Evolutionary conservation across 352 stramenopile genomes (phyloP), one percentile per base, ranked within the genome.

Genomic region (Pythium guiyangense): DNA sequence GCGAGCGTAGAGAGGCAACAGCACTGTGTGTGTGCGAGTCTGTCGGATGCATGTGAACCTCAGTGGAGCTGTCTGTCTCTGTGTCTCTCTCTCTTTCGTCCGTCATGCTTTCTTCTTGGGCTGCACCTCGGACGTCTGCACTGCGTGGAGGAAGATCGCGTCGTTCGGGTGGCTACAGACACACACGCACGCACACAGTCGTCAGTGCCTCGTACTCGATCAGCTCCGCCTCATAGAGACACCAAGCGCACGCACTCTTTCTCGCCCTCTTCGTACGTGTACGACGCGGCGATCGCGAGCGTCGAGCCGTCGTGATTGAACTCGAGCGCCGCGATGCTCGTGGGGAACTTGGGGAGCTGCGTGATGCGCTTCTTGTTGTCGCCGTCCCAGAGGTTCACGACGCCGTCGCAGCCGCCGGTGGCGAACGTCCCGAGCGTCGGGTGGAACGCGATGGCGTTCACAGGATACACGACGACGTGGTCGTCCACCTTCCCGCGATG

Each of bases 261-360:
- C 62, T 98, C 96, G 29, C 97, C 97, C 66, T 98, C 87, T 74
- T 99, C 96, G 73, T 97, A 99, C 4, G 96, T 98, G 79, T 99
- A 99, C 27, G 88, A 98, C 49, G 86, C 80, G 0, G 97, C 96
- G 53, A 99, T 86, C 17, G 96, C 97, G 26, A 99, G 77, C 52
- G 96, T 69, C 1, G 75, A 90, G 53, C 96, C 96, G 66, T 98
- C 92, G 53, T 79, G 63, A 63, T 94, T 97, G 69, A 98, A 99
- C 49, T 96, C 90, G 55, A 99, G 74, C 25, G 91, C 78, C 2
- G 96, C 81, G 52, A 99, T 90, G 54, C 89, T 93, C 17, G 82
- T 93, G 27, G 83, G 78, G 57, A 84, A 91, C 60, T 84, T 84
- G 34, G 72, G 80, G 53, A 99, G 74, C 35, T 92, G 77, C 29